These are phyloP conservation scores for Mycena maculata DNA, from an alignment of 768 basidiomycete species.

Conservation along the genomic window DNA sequence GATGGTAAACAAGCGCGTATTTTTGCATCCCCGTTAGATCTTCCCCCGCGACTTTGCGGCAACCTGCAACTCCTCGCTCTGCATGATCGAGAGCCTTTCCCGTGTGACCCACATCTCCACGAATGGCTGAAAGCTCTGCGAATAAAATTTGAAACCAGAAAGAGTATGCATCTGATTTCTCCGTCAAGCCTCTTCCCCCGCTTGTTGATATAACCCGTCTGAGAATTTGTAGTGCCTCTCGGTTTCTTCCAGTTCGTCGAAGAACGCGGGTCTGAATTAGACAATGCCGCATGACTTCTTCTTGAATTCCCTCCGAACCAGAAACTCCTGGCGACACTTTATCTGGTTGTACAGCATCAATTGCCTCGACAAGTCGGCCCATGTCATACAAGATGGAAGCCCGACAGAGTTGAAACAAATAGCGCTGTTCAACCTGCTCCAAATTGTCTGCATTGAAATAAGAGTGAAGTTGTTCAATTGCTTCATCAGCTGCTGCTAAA, in stretches of 20 bases:
- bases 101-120: not conserved
- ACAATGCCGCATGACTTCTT: not conserved
- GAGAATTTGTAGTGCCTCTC: not conserved
- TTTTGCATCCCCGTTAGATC: not conserved
- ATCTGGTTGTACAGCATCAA: not conserved
- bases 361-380: not conserved
- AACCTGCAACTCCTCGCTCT: not conserved
- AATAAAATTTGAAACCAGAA: not conserved
- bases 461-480: not conserved
- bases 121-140: not conserved
- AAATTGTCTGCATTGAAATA: not conserved
- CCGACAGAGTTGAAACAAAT: not conserved
- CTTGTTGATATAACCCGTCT: not conserved
- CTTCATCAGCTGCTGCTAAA: not conserved
- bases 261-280: not conserved
- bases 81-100: not conserved
- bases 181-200: too few species aligned
- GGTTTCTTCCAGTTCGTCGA: not conserved
- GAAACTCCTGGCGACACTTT: not conserved
- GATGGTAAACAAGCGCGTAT: not conserved
- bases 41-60: not conserved
- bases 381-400: not conserved
- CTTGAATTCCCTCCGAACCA: not conserved
- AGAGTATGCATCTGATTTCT: too few species aligned
- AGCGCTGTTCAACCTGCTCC: not conserved